Evolutionary conservation across 129 eudicot species (phyloP).

Genomic region (Centrapalus pauciflorus): DNA sequence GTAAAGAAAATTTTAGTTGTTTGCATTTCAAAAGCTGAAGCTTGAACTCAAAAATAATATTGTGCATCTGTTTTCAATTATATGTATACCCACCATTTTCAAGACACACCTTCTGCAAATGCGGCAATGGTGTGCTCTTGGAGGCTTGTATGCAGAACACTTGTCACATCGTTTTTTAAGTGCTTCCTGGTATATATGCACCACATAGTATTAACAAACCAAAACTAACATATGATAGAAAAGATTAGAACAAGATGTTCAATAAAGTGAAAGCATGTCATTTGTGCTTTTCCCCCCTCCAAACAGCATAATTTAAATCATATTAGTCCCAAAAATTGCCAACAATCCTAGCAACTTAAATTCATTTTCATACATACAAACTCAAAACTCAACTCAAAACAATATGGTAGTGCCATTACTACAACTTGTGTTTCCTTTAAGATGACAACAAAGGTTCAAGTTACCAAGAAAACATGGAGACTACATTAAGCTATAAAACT

Average conservation of each 20-base stretch:
- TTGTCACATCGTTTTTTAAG: conserved; percentile 54
- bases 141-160: conserved; percentile 69
- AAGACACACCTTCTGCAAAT: conserved; percentile 77
- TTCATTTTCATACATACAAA: not conserved
- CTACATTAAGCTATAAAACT: not conserved
- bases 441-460: too few species aligned
- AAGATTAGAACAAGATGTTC: not conserved
- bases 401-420: too few species aligned
- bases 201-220: not conserved
- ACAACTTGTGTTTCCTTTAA: not conserved
- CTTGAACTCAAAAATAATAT: conserved; percentile 10
- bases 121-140: conserved; percentile 90
- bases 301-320: not conserved
- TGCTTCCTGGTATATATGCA: conserved; percentile 45
- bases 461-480: not conserved
- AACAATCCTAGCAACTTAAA: too few species aligned
- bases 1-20: not conserved
- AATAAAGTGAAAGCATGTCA: not conserved
- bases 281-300: not conserved
- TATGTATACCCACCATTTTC: conserved; percentile 60
- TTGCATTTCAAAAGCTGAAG: conserved; percentile 9
- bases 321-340: too few species aligned
- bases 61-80: not conserved
- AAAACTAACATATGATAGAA: not conserved
- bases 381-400: too few species aligned